These are phyloP conservation scores for Pholiota molesta DNA, from an alignment of 768 basidiomycete species.

Conservation along the genomic window DNA sequence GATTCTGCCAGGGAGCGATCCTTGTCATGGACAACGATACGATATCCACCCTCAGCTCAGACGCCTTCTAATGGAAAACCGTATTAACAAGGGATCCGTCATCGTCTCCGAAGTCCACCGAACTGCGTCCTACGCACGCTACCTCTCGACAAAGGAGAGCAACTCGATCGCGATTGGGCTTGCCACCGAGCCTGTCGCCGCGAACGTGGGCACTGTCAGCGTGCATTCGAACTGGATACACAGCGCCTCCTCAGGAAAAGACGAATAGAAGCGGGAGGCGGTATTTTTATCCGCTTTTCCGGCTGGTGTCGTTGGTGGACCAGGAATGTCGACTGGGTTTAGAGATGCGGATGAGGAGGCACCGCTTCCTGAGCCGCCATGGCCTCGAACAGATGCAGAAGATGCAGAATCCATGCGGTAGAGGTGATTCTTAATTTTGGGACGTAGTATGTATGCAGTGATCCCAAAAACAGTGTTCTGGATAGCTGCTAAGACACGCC, in stretches of 20 bases:
- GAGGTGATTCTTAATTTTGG: no score
- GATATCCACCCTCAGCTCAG: slow-evolving; percentile 17
- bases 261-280: slow-evolving; percentile 9
- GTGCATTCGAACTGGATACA: background rate
- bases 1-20: background rate
- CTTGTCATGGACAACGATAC: background rate
- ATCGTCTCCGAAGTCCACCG: slow-evolving; percentile 36
- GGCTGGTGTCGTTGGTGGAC: slow-evolving; percentile 30
- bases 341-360: slow-evolving; percentile 13
- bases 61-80: slow-evolving; percentile 26
- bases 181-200: slow-evolving; percentile 12
- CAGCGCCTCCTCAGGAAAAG: background rate
- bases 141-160: slow-evolving; percentile 21
- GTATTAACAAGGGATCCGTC: slow-evolving; percentile 24
- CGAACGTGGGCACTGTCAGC: background rate
- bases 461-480: no score
- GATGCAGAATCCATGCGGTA: background rate
- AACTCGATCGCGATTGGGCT: slow-evolving; percentile 29
- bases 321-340: slow-evolving; percentile 21
- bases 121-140: slow-evolving; percentile 35
- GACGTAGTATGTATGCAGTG: no score
- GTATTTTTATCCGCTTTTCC: slow-evolving; percentile 31
- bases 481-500: no score
- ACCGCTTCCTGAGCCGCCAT: background rate
- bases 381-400: background rate